These are phyloP conservation scores for Suillus fuscotomentosus DNA, from an alignment of 768 basidiomycete species.

Conservation along the genomic window DNA sequence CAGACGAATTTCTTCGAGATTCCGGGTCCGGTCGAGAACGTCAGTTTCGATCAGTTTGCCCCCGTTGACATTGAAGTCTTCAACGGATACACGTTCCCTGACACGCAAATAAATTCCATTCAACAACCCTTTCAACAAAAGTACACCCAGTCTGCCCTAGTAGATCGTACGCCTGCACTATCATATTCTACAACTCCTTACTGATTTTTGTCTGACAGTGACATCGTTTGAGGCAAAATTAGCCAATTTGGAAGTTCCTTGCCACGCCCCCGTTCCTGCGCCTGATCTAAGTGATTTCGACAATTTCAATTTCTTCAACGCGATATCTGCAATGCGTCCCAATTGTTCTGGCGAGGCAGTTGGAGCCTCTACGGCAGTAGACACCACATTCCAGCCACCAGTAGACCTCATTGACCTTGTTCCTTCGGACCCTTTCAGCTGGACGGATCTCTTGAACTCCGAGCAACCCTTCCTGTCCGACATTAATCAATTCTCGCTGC, in stretches of 20 bases:
- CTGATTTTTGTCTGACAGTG: neutral
- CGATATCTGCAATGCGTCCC: neutral
- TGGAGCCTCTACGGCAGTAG: neutral
- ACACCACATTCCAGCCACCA: neutral
- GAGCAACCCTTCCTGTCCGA: neutral
- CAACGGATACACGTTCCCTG: slow-evolving; percentile 21
- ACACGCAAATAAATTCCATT: neutral
- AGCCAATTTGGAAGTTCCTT: neutral
- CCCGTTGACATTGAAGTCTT: slow-evolving; percentile 35
- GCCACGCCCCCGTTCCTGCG: neutral
- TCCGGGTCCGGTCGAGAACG: slow-evolving; percentile 22
- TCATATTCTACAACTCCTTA: too few relatives aligned
- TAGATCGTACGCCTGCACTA: neutral
- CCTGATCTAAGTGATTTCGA: neutral
- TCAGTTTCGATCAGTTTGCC: slow-evolving; percentile 21
- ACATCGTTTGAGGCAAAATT: neutral
- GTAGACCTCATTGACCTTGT: neutral
- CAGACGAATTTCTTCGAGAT: slow-evolving; percentile 28
- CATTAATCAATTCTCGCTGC: neutral
- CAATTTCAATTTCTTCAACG: neutral
- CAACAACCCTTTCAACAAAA: neutral
- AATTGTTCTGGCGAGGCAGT: neutral
- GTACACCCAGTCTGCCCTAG: neutral
- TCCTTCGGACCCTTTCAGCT: neutral
- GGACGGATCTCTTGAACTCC: neutral